A percentile compares a stretch with the other conserved stretches of the same genome.
phyloP scores from a whole-genome alignment of 1,284 basidiomycete genomes.

The Stereum hirsutum region DNA sequence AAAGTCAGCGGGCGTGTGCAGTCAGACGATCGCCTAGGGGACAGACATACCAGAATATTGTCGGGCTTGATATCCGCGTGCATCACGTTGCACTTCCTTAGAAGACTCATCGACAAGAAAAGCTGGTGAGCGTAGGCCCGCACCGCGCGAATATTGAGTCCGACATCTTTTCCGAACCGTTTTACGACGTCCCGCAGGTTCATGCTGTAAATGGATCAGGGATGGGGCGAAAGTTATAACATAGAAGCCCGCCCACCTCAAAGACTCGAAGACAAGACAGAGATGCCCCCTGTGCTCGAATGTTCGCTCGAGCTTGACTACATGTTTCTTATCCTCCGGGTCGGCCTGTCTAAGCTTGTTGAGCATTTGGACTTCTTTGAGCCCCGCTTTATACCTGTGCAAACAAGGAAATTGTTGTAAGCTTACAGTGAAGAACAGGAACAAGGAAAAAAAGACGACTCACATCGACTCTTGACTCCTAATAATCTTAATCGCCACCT shows the following conservation, averaged over 20 bases:
- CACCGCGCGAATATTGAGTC: constrained; percentile 94
- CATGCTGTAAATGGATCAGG: constrained; percentile 52
- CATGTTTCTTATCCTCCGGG: constrained; percentile 94
- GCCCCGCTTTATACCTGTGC: constrained; percentile 87
- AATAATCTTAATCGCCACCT: constrained; percentile 98
- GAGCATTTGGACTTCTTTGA: constrained; percentile 89
- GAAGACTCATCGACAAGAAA: constrained; percentile 78
- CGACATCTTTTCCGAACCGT: constrained; percentile 98
- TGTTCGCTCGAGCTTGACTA: constrained; percentile 84
- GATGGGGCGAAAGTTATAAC: constrained; percentile 2
- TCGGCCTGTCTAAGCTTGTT: constrained; percentile 83
- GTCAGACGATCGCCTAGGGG: constrained; percentile 4
- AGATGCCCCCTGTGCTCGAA: constrained; percentile 97
- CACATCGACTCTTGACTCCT: constrained; percentile 96
- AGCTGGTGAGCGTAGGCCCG: constrained; percentile 96
- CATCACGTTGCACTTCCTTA: constrained; percentile 89
- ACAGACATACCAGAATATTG: constrained; percentile 74
- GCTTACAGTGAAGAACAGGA: constrained; percentile 3
- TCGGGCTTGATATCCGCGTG: constrained; percentile 99
- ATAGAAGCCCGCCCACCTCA: constrained; percentile 57
- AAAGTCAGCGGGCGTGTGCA: constrained; percentile 5
- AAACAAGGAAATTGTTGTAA: not conserved
- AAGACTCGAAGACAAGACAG: constrained; percentile 92
- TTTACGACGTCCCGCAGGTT: constrained; percentile 97
- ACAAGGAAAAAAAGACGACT: constrained; percentile 22